Base-by-base conservation (phyloP, 2,329 filamentous ascomycete species). In the Grosmannia serpens region DNA sequence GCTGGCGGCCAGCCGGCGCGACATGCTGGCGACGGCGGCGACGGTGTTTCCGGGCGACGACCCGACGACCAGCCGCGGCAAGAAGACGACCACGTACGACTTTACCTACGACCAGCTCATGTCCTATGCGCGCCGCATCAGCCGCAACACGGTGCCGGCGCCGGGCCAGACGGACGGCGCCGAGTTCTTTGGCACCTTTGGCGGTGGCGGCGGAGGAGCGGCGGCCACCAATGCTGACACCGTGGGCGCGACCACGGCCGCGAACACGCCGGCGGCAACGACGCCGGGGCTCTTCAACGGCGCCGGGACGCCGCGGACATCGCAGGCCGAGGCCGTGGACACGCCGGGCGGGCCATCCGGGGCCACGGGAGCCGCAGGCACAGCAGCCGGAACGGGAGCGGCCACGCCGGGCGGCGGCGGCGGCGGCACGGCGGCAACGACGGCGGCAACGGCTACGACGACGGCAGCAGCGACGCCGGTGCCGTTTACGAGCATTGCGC, bases 111-210 rank as follows among this genome's bases (percentile, higher is more conserved):
- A 84, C 51, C 86, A 91, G 64, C 81, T 95, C 0, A 83, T 95
- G 26, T 79, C 77, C 62, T 94, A 89, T 69, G 89, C 89, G 26
- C 86, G 86, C 50, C 84, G 86, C 63, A 94, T 95, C 67, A 87
- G 85, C 69, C 87, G 85, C 68, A 90, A 86, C 63, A 92, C 89
- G 0, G 78, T 90, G 15, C 88, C 89, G 0, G 85, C 85, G 0
- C 82, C 82, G 0, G 74, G 74, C 53, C 74, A 75, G 54, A 70
- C 75, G 15, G 76, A 77, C 62, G 68, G 71, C 26, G 58, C 72
- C 24, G 65, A 69, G 22, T 58, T 62, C 33, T 64, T 59, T 58
- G 58, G 52, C 2, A 22, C 46, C 11, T 49, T 60, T 10, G 31
- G 41, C 33, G 35, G 53, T n/a, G 31, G 31, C 38, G 46, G 44